A percentile compares a stretch with the other conserved stretches of the same genome.
Evolutionary conservation across 2,329 filamentous ascomycete genomes (phyloP).

Genomic region (Capronia americana): DNA sequence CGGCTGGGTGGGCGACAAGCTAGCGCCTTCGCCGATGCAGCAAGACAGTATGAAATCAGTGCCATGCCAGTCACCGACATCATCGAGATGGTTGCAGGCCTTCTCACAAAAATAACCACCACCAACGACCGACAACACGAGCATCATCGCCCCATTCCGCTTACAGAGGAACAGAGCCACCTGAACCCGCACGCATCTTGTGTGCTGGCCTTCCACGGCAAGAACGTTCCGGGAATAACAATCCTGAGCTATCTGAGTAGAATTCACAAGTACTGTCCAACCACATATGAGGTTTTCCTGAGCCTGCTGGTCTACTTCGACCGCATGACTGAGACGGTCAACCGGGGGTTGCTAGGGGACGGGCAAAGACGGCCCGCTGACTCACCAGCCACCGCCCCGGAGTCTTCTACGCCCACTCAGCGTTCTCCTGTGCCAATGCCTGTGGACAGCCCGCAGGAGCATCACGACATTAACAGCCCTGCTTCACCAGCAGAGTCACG

Average conservation of each 20-base stretch:
- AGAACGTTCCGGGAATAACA: slow-evolving; percentile 96
- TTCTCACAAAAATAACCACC: slow-evolving; percentile 95
- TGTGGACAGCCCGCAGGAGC: slow-evolving; percentile 35
- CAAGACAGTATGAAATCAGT: slow-evolving; percentile 86
- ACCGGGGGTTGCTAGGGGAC: slow-evolving; percentile 75
- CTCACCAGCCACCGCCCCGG: slow-evolving; percentile 34
- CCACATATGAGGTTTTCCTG: slow-evolving; percentile 96
- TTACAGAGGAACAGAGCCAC: slow-evolving; percentile 64
- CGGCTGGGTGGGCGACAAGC: slow-evolving; percentile 52
- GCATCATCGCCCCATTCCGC: slow-evolving; percentile 76
- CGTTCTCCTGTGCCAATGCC: slow-evolving; percentile 32
- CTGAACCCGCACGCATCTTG: slow-evolving; percentile 70
- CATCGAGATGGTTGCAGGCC: slow-evolving; percentile 97
- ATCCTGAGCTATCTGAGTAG: slow-evolving; percentile 94
- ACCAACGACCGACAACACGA: slow-evolving; percentile 96
- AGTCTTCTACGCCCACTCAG: slow-evolving; percentile 33
- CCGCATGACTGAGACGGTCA: slow-evolving; percentile 96
- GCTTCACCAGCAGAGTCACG: slow-evolving; percentile 9
- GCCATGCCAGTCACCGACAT: slow-evolving; percentile 96
- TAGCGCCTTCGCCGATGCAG: slow-evolving; percentile 56
- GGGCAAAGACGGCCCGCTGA: slow-evolving; percentile 45
- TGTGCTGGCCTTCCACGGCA: slow-evolving; percentile 95
- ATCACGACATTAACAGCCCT: slow-evolving; percentile 29
- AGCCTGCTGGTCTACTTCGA: slow-evolving; percentile 97
- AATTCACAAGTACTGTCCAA: slow-evolving; percentile 98